phyloP scores from a whole-genome alignment of 75 land plant genomes.

The Cupressus sempervirens region DNA sequence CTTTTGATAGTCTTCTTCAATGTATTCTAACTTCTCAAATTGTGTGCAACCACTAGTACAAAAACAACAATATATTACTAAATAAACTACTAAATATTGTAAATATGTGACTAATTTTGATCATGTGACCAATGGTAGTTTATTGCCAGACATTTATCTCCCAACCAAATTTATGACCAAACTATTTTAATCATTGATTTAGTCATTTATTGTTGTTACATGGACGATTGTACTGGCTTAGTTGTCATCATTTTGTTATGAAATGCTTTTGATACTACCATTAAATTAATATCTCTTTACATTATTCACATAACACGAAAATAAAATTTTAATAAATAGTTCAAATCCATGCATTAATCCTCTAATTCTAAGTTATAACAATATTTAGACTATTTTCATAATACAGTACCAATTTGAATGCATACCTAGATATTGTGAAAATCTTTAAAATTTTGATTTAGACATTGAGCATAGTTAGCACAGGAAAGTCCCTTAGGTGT shows the following conservation, averaged over 20 bases:
- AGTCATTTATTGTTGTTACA: too few species aligned
- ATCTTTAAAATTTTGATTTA: conserved; percentile 84
- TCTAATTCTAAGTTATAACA: background rate
- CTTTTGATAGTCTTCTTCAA: too few species aligned
- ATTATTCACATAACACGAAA: background rate
- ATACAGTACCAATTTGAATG: background rate
- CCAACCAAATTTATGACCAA: too few species aligned
- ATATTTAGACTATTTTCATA: background rate
- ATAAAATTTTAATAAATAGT: background rate
- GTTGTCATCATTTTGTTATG: background rate
- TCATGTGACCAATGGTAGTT: too few species aligned
- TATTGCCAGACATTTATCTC: too few species aligned
- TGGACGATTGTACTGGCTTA: background rate
- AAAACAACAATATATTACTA: too few species aligned
- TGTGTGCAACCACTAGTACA: too few species aligned
- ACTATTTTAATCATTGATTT: too few species aligned
- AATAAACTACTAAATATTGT: too few species aligned
- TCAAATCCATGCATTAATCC: background rate
- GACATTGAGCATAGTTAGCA: conserved; percentile 93
- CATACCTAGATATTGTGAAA: conserved; percentile 72
- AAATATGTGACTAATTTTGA: too few species aligned
- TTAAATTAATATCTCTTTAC: background rate
- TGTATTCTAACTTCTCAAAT: too few species aligned
- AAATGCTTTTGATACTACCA: background rate
- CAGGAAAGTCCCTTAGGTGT: conserved; percentile 58